Percentiles rank a stretch among this genome's conserved stretches.
Conservation (phyloP, 148 eudicot genomes). For the Beta vulgaris region DNA sequence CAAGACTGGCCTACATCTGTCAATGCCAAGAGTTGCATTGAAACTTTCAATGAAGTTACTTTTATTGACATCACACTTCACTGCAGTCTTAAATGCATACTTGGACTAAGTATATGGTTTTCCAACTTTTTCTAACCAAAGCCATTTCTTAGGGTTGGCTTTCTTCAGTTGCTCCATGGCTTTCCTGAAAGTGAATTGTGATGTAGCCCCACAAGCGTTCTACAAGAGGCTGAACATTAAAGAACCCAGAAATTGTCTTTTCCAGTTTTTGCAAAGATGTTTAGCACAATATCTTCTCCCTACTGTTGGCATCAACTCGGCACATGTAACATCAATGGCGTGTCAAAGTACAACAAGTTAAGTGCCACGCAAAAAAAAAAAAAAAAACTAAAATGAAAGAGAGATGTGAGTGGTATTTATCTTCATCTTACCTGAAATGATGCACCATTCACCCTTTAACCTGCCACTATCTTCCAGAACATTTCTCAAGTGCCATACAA, state of each 20-base stretch:
- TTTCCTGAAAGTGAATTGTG: background rate
- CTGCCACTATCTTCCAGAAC: background rate
- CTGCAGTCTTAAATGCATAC: background rate
- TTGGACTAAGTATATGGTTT: background rate
- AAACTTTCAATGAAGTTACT: too few relatives aligned
- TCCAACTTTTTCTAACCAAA: background rate
- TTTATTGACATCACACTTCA: background rate
- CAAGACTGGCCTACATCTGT: background rate
- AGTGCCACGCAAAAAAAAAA: too few relatives aligned
- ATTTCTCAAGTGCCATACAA: background rate
- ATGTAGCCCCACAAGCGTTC: background rate
- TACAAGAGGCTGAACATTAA: background rate
- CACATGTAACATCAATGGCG: background rate
- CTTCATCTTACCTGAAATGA: background rate
- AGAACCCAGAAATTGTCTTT: background rate
- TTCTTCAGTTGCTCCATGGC: background rate
- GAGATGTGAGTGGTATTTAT: background rate
- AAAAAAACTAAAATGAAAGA: too few relatives aligned
- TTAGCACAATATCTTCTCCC: background rate
- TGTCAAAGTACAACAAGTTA: too few relatives aligned
- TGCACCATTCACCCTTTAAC: background rate
- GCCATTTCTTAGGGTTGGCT: background rate
- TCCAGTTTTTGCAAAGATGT: background rate
- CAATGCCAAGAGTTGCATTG: too few relatives aligned
- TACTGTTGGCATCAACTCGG: background rate